Evolutionary conservation across 2,329 filamentous ascomycete species (phyloP), one percentile per base, ranked within the genome.

Genomic region (Fusarium palustre): DNA sequence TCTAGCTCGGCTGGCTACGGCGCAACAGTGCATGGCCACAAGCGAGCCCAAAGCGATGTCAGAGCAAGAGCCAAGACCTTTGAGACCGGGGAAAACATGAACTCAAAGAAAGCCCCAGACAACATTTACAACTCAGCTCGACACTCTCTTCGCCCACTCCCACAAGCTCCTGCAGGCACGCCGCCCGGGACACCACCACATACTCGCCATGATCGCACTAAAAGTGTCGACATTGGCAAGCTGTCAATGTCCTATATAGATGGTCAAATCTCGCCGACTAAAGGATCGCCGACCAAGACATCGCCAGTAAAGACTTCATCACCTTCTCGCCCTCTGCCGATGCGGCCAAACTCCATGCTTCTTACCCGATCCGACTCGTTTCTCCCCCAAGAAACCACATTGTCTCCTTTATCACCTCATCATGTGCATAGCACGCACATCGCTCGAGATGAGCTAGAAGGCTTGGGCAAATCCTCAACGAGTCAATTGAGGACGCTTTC

Each of bases 401-500:
- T 73, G 52, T 79, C 56, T 64, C 78, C 66, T 64, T 78, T 64
- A 52, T 81, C 61, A 42, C 64, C 73, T 16, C 70, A 69, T 30
- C 68, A 66, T 58, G 41, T 66, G 25, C 76, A 80, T 62, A 81
- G 74, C 76, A 80, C 77, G 61, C 79, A 74, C 71, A 82, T 94
- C 18, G 86, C 84, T 10, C 84, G 87, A 0, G 90, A 92, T 4
- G 94, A 97, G 68, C 84, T 98, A 13, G 88, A 94, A 77, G 90
- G 88, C 34, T 85, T 99, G 20, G 91, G 95, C 60, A 92, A 92
- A 73, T 98, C 96, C 1, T 92, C 95, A 0, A 98, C 96, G 3
- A 91, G 91, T 60, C 93, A 99, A 78, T 86, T 99, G 24, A 90
- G 94, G 43, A 94, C 93, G 1, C 84, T 98, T 38, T 97, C 95